A percentile compares a stretch with the other conserved stretches of the same genome.
Evolutionary conservation across 306 rosid species (phyloP).

Genomic region (Nissolia schottii): DNA sequence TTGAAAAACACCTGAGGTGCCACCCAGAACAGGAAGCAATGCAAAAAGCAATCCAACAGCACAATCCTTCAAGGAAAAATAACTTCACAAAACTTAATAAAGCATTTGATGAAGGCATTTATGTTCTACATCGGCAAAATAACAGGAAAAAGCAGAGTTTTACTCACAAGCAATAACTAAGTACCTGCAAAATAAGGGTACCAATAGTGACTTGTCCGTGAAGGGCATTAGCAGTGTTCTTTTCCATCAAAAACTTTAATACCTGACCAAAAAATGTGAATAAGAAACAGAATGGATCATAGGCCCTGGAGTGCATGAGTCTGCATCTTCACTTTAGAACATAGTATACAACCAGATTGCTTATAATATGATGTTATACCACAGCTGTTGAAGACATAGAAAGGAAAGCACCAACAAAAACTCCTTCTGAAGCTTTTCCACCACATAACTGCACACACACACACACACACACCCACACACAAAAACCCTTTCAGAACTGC

Average conservation of each 20-base stretch:
- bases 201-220: slow-evolving; percentile 97
- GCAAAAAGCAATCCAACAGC: slow-evolving; percentile 99
- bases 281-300: slow-evolving; percentile 6
- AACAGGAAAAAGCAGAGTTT: neutral
- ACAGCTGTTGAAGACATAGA: slow-evolving; percentile 98
- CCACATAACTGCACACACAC: slow-evolving; percentile 97
- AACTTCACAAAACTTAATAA: slow-evolving; percentile 20
- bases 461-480: too few species aligned
- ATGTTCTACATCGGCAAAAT: slow-evolving; percentile 8
- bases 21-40: slow-evolving; percentile 93
- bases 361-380: slow-evolving; percentile 46
- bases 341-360: slow-evolving; percentile 6
- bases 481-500: slow-evolving; percentile 37
- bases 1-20: slow-evolving; percentile 90
- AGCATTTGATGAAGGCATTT: slow-evolving; percentile 19
- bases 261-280: slow-evolving; percentile 46
- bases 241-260: slow-evolving; percentile 92
- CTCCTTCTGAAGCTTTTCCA: slow-evolving; percentile 91
- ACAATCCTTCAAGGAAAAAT: slow-evolving; percentile 65
- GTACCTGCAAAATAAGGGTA: slow-evolving; percentile 89
- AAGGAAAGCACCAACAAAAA: slow-evolving; percentile 82
- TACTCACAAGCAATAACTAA: neutral
- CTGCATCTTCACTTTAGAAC: neutral
- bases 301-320: slow-evolving; percentile 1
- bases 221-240: slow-evolving; percentile 65